Evolutionary conservation across 2,329 filamentous ascomycete species (phyloP), one percentile per base, ranked within the genome.

Genomic region (Apiospora marii): DNA sequence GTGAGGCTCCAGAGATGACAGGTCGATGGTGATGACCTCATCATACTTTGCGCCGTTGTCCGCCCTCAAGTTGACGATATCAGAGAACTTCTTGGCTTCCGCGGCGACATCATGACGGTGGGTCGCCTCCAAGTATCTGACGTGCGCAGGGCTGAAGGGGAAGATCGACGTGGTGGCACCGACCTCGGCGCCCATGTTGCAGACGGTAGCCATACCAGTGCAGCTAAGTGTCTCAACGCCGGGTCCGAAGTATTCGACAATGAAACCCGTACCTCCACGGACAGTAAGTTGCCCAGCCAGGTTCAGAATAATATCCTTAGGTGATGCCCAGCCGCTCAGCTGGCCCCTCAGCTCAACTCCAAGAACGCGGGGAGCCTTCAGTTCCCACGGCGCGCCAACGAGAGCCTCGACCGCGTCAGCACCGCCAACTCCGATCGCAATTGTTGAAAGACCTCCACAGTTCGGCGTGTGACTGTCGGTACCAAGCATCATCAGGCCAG

Each of bases 381-480:
- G 86, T 84, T 99, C 96, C 96, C 96, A 99, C 0, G 96, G 96
- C 12, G 95, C 95, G 80, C 97, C 95, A 2, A 98, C 96, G 53
- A 99, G 90, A 10, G 96, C 96, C 84, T 99, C 96, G 2, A 99
- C 96, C 34, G 96, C 96, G 84, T 99, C 96, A 34, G 96, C 96
- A 80, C 96, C 96, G 80, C 96, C 96, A 46, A 99, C 96, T 82
- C 96, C 96, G 81, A 99, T 98, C 12, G 96, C 96, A 79, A 98
- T 94, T 4, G 94, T 95, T 77, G 93, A 95, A 71, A 98, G 87
- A 73, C 96, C 96, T 78, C 96, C 96, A n/a, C 94, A 96, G 81
- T 98, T 99, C 61, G 96, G 96, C 67, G 95, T 98, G 84, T 99
- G 96, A 79, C 94, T 97, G 84, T 99, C 96, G 43, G 96, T 99